Evolutionary conservation across 176 grass and related monocot species (phyloP).

Genomic region (Alloteropsis semialata): DNA sequence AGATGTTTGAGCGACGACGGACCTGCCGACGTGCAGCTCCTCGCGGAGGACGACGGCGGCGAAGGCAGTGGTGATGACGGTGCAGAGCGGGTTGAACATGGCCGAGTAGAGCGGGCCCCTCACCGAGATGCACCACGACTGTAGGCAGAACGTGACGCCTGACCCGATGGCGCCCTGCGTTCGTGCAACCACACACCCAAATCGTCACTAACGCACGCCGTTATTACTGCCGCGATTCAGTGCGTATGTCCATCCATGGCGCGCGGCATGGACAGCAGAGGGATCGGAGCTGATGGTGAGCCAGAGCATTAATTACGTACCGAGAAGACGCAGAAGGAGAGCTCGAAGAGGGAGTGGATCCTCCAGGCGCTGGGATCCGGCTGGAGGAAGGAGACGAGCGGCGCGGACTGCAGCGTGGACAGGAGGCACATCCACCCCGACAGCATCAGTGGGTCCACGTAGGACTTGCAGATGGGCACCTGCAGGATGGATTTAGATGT

Average conservation of each 20-base stretch:
- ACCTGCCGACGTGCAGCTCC: constrained; percentile 70
- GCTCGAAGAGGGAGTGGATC: constrained; percentile 45
- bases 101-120: constrained; percentile 69
- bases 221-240: too few species aligned
- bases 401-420: constrained; percentile 42
- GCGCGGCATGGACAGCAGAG: too few species aligned
- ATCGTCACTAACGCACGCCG: too few species aligned
- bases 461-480: constrained; percentile 67
- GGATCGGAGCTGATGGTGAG: too few species aligned
- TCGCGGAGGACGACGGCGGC: constrained; percentile 45
- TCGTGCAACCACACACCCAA: too few species aligned
- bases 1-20: too few species aligned
- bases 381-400: constrained; percentile 33
- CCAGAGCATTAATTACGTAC: too few species aligned
- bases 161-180: constrained; percentile 60
- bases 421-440: constrained; percentile 70
- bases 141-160: constrained; percentile 63
- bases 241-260: too few species aligned
- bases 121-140: constrained; percentile 66
- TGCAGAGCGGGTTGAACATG: constrained; percentile 71
- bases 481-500: too few species aligned
- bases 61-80: constrained; percentile 51
- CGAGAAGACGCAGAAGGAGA: constrained; percentile 49
- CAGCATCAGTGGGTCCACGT: constrained; percentile 60
- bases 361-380: constrained; percentile 42